Base-by-base conservation (phyloP, 345 rosid species). In the Pelargonium nanum region DNA sequence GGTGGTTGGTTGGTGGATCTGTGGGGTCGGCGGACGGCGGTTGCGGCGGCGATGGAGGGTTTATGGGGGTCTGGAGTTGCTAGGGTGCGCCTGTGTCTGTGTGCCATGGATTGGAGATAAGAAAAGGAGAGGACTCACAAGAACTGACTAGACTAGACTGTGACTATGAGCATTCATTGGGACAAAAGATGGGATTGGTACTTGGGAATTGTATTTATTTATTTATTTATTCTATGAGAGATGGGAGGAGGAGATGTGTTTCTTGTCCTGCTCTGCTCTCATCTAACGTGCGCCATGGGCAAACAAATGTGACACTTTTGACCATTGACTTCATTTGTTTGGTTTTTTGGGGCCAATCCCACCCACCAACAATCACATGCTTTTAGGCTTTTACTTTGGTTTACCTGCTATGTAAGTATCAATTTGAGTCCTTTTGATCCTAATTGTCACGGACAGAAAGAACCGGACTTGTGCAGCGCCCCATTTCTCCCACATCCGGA, bases 271-370 rank as follows among this genome's bases (percentile, higher is more conserved):
- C 62, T 62, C 22, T 61, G 59, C 23, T 53, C 73, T n/a, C n/a
- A n/a, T n/a, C n/a, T 61, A 69, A 69, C 74, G 30, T 73, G 78
- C 70, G 69, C 66, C 60, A 26, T 25, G 45, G 58, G 59, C 50
- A 64, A 64, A 48, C 68, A 73, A 63, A 53, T 45, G 61, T 34
- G 55, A 48, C 58, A 44, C 4, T 26, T 58, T 80, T 82, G 83
- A 83, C 87, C 74, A 54, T 80, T 76, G 83, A 83, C 80, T 68
- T 55, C 62, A 63, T 64, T 65, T 62, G 34, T 26, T 6, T 48
- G 52, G 50, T 28, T 28, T 28, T 2, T 28, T n/a, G n/a, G n/a
- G n/a, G n/a, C n/a, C n/a, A n/a, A n/a, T n/a, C n/a, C n/a, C n/a
- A n/a, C n/a, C n/a, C n/a, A n/a, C n/a, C n/a, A n/a, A n/a, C n/a